Base-by-base conservation (phyloP, 1,284 basidiomycete genomes). In the Ceratobasidium sp. region DNA sequence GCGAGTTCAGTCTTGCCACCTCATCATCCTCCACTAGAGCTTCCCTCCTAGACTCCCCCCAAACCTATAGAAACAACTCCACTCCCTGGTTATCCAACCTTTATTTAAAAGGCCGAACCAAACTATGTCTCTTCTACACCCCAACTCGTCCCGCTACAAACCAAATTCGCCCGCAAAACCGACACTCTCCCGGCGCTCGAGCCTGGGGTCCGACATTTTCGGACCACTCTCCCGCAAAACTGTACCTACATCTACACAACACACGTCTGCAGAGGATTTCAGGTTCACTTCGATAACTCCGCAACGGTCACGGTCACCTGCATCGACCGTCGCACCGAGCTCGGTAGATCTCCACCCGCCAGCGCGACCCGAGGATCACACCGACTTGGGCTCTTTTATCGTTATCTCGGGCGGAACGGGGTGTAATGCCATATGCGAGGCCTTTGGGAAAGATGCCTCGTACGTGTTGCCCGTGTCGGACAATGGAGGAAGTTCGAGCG, bases 401-500 rank as follows among this genome's bases (percentile, higher is more conserved):
- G 88, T 95, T 59, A 88, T 95, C 75, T 94, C 93, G 60, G 93
- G 93, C 0, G 93, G 93, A n/a, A 94, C 93, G 41, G 93, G 94
- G 41, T 93, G 93, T 77, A 95, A 95, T 82, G 88, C 92, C 23
- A 92, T 95, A 80, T 94, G 92, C 81, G 86, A 91, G 52, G 93
- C 93, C 3, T 95, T 95, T 81, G 87, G 86, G 1, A 86, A 88
- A 1, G 79, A 84, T 78, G 90, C 92, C 14, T 92, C 89, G 83
- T 94, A 94, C 80, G 90, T 93, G 30, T 86, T 95, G 30, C 94
- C 94, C 44, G 93, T 96, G 60, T 96, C 94, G 6, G 94, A 96
- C 83, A 94, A 96, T 82, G 94, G 94, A 16, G 94, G 94, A 71
- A 94, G 93, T 18, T 94, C 93, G 2, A 93, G 92, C 81, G 93